Evolutionary conservation across 2,329 filamentous ascomycete genomes (phyloP), one percentile per base, ranked within the genome.

Genomic region (Coniella vitis): DNA sequence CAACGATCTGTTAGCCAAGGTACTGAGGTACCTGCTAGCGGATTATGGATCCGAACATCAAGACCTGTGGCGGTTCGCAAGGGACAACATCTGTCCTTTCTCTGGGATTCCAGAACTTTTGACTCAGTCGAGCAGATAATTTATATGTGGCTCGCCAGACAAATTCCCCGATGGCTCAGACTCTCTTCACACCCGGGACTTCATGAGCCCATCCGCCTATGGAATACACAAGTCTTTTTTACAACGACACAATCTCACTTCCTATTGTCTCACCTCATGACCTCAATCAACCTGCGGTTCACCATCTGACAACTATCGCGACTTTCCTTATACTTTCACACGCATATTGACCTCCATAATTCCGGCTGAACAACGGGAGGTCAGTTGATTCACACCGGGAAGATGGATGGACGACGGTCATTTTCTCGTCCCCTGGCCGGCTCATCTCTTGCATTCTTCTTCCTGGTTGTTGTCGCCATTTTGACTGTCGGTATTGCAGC

Each of bases 51-150:
- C 14, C 21, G 16, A 40, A n/a, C 21, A 14, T 39, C 12, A 10
- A 9, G 38, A 25, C 21, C 13, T 14, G 21, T 21, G 22, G 38
- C 22, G 38, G 14, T 29, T 14, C 19, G 32, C 31, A 10, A n/a
- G 32, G 29, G 32, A 34, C 32, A 19, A 44, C 43, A 58, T 55
- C 57, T 62, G 60, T 59, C 60, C 60, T 62, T 62, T 62, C 55
- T 55, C 37, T 54, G n/a, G 16, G 20, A n/a, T 59, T 61, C 56
- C 42, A 44, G 53, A 35, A 35, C 35, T 50, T n/a, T 58, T 29
- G 56, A 58, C 50, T 58, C 56, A 58, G 51, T 53, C 25, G 32
- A 29, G 14, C 22, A 40, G 21, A 16, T 14, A 45, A 53, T 41
- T 55, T 47, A 37, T 48, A 49, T 46, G 17, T 44, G 19, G 38